Evolutionary conservation across 2,329 filamentous ascomycete species (phyloP), one percentile per base, ranked within the genome.

Genomic region (Falciphora oryzae): DNA sequence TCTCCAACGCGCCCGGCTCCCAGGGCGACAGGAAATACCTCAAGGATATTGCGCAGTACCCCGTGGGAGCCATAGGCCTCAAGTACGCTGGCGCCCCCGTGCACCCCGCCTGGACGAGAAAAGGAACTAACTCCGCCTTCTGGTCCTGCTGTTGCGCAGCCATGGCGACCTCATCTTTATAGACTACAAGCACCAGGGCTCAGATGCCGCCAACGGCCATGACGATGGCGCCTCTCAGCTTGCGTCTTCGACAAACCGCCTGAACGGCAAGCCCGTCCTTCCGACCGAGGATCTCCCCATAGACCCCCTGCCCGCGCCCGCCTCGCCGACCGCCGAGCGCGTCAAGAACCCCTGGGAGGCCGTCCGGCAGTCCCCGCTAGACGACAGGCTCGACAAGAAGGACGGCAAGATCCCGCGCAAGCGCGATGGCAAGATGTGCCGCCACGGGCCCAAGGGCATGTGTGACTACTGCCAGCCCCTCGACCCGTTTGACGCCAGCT

Each of bases 381-480:
- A 99, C 74, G 89, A 99, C 73, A 81, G 85, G 65, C 80, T 99
- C 73, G 95, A 99, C 76, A 92, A 87, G 77, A 84, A 89, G 69
- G 89, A 95, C 81, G 95, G 95, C 69, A 99, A 97, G 79, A 97
- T 97, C 63, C 80, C 86, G 27, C 83, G 93, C 67, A 85, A 85
- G 67, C 84, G 84, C 65, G 92, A 96, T 74, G 75, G 79, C 65
- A 91, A 91, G 74, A 95, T 99, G 93, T 99, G 95, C 79, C 89
- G 92, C 67, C 95, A 99, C 75, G 94, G 94, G 1, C 89, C 90
- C 63, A 98, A 97, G 78, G 95, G 95, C 75, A 99, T 99, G 95
- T 99, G 95, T 77, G 95, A 99, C 78, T 96, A 97, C 78, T 99
- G 95, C 79, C 96, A 96, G 86, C 96, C 96, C 0, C 79, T 98